Evolutionary conservation across 306 rosid species (phyloP), one percentile per base, ranked within the genome.

Genomic region (Sechiopsis laciniata): DNA sequence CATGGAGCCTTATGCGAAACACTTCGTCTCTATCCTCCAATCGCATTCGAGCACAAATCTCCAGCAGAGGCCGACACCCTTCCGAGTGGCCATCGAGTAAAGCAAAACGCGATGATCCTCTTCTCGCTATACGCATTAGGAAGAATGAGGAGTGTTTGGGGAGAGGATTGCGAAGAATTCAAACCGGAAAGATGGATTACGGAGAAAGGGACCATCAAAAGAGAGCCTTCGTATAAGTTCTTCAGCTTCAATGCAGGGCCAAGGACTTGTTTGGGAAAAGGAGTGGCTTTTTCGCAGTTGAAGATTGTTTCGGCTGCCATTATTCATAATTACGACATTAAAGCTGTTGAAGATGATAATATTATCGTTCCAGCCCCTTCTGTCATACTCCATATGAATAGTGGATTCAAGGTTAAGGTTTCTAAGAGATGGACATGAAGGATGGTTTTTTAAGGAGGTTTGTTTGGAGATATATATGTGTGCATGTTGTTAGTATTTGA

Each of bases 141-240:
- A 10, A 86, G 95, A 62, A 50, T 55, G 78, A 84, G 80, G 73
- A 71, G 59, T 1, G 71, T 82, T 24, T 86, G 91, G 91, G 94
- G 89, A 6, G 3, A 76, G 42, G 91, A 88, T 69, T 81, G 81
- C 51, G 13, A 63, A 22, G 95, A 88, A 26, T 86, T 86, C 64
- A 88, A 83, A 76, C 91, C 95, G 11, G 91, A 86, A 78, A 81
- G 94, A 20, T 88, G 89, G 94, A 83, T 88, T 0, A 77, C 85
- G 0, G 67, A 81, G 5, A 40, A 35, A 54, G 89, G 86, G 17
- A 48, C 71, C 0, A 48, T 76, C 6, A 65, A 79, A 32, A 42
- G 81, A 24, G 81, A 35, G 1, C 87, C 94, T 0, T 80, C 90
- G 29, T 82, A 84, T 68, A 86, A 86, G 14, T 86, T 84, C 71